These are phyloP conservation scores for Huntiella bhutanensis DNA, from an alignment of 2,329 filamentous ascomycete species.

Conservation along the genomic window DNA sequence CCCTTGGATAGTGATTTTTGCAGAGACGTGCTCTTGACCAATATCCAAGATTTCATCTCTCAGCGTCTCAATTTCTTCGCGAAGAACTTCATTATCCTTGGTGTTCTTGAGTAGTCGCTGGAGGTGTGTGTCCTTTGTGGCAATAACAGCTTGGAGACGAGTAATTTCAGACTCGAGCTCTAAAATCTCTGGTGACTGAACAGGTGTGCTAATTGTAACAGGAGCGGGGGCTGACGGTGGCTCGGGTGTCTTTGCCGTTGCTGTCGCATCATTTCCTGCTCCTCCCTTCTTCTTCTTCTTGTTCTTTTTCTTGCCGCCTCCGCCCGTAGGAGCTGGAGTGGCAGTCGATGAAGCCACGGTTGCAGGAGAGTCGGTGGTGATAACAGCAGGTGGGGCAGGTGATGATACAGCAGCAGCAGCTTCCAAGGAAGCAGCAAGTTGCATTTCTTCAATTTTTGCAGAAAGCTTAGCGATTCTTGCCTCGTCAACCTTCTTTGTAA, in stretches of 20 bases:
- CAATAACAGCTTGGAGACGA: conserved; percentile 32
- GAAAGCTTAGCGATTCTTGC: conserved; percentile 24
- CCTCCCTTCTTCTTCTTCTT: conserved; percentile 77
- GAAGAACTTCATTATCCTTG: conserved; percentile 57
- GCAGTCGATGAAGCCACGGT: conserved; percentile 12
- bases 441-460: conserved; percentile 16
- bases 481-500: conserved; percentile 22
- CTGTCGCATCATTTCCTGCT: conserved; percentile 21
- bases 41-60: conserved; percentile 62
- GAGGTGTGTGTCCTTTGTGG: conserved; percentile 54
- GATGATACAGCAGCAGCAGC: conserved; percentile 14
- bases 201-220: neutral
- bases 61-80: conserved; percentile 71
- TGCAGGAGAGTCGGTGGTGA: conserved; percentile 10
- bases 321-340: neutral
- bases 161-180: conserved; percentile 30
- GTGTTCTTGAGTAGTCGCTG: conserved; percentile 50
- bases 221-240: conserved; percentile 14
- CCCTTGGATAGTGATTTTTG: conserved; percentile 57
- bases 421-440: neutral
- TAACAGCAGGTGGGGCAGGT: conserved; percentile 12
- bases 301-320: conserved; percentile 47
- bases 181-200: conserved; percentile 7
- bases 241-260: conserved; percentile 5
- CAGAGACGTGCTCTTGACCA: conserved; percentile 67